Evolutionary conservation across 805 yeast genomes (phyloP).

Genomic region (Naumovozyma castellii): DNA sequence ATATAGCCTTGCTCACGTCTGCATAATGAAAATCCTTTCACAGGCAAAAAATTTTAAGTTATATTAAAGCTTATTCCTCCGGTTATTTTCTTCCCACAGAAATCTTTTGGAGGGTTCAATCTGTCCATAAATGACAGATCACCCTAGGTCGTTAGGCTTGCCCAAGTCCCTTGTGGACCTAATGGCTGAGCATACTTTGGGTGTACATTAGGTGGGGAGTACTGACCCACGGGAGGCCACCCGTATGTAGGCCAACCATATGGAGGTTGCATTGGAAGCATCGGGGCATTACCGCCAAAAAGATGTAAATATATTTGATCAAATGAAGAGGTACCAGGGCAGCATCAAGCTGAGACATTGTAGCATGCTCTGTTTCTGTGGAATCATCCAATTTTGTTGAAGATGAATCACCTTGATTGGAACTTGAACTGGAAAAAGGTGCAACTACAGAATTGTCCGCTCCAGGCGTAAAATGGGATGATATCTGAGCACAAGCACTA

Average conservation of each 20-base stretch:
- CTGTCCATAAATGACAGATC: too few relatives aligned
- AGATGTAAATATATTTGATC: not conserved
- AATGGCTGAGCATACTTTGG: not conserved
- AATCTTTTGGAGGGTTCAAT: too few relatives aligned
- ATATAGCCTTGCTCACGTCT: too few relatives aligned
- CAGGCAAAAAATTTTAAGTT: too few relatives aligned
- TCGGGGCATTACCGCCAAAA: not conserved
- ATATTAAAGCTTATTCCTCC: too few relatives aligned
- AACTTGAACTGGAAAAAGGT: constrained; percentile 1
- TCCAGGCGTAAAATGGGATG: not conserved
- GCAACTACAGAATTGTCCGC: not conserved
- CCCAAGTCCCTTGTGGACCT: too few relatives aligned
- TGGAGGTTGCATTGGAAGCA: not conserved
- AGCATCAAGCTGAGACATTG: not conserved
- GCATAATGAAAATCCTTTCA: too few relatives aligned
- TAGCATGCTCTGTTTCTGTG: not conserved
- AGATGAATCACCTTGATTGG: not conserved
- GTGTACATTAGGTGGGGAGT: not conserved
- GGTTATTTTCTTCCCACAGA: too few relatives aligned
- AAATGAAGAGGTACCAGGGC: not conserved
- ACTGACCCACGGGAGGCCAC: not conserved
- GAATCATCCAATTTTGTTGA: not conserved
- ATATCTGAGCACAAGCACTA: constrained; percentile 1
- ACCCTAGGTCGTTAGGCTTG: too few relatives aligned
- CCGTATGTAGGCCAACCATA: not conserved